Conservation (phyloP, 768 basidiomycete genomes). For the Boletellus emodensis region DNA sequence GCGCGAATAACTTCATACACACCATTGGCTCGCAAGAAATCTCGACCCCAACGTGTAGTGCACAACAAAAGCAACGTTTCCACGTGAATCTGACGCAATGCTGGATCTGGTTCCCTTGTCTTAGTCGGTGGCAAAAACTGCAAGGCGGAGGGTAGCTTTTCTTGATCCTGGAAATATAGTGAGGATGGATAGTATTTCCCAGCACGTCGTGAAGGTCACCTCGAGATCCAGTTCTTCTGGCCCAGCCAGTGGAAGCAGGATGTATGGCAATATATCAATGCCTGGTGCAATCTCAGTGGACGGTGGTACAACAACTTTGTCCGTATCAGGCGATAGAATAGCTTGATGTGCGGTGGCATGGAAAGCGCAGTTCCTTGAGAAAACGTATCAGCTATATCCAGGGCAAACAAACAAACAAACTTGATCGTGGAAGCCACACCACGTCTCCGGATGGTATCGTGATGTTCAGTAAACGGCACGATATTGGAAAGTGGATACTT, state of each 20-base stretch:
- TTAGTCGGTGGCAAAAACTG: constrained; percentile 89
- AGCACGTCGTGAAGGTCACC: constrained; percentile 36
- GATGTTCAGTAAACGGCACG: constrained; percentile 85
- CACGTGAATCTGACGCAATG: constrained; percentile 76
- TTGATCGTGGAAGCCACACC: constrained; percentile 88
- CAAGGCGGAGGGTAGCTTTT: constrained; percentile 74
- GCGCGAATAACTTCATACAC: constrained; percentile 83
- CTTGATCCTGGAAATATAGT: constrained; percentile 66
- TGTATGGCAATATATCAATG: constrained; percentile 77
- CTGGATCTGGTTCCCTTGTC: constrained; percentile 72
- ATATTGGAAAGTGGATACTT: constrained; percentile 85
- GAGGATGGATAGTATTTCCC: not conserved
- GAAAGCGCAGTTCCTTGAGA: constrained; percentile 73
- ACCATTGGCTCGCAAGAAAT: constrained; percentile 72
- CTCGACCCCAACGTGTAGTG: constrained; percentile 85
- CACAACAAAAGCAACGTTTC: constrained; percentile 88
- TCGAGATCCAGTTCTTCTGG: constrained; percentile 95
- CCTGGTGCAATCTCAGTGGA: constrained; percentile 62
- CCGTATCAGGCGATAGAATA: constrained; percentile 63
- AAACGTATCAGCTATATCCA: constrained; percentile 9
- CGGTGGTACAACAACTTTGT: constrained; percentile 51
- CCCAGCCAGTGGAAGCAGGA: constrained; percentile 88
- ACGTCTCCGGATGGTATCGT: constrained; percentile 78
- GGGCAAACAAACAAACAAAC: constrained; percentile 37
- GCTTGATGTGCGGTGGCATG: constrained; percentile 64